A percentile compares a stretch with the other conserved stretches of the same genome.
Conservation (phyloP, 805 yeast genomes). For the Cyberlindnera samutprakarnensis region DNA sequence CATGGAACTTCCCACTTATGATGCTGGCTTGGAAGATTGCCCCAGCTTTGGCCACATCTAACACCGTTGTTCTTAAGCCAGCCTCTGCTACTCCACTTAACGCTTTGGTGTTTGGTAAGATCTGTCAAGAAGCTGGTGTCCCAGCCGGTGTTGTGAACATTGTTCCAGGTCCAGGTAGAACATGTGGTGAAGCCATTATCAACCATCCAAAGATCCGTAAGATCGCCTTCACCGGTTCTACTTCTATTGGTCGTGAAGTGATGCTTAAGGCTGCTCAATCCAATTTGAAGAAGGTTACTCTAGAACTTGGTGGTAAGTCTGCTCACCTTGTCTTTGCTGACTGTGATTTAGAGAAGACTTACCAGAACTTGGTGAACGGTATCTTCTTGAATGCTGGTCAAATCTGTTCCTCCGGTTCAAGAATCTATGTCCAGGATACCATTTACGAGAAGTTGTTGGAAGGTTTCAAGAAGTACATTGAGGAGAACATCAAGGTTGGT, state of each 20-base stretch:
- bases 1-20: slow-evolving; percentile 81
- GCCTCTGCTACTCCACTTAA: slow-evolving; percentile 75
- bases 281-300: slow-evolving; percentile 70
- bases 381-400: slow-evolving; percentile 78
- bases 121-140: slow-evolving; percentile 60
- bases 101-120: slow-evolving; percentile 54
- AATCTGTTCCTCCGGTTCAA: slow-evolving; percentile 78
- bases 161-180: slow-evolving; percentile 68
- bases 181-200: slow-evolving; percentile 65
- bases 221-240: slow-evolving; percentile 78
- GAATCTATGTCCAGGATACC: slow-evolving; percentile 68
- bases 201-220: slow-evolving; percentile 64
- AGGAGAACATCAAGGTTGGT: slow-evolving; percentile 55
- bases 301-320: slow-evolving; percentile 81
- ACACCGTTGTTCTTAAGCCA: slow-evolving; percentile 64
- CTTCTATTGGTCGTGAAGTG: slow-evolving; percentile 64
- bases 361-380: slow-evolving; percentile 50
- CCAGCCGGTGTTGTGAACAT: slow-evolving; percentile 74
- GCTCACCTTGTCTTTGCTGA: slow-evolving; percentile 71
- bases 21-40: slow-evolving; percentile 78
- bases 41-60: slow-evolving; percentile 74
- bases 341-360: slow-evolving; percentile 44
- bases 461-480: slow-evolving; percentile 51
- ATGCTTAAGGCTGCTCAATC: slow-evolving; percentile 64
- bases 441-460: slow-evolving; percentile 56